Conservation (phyloP, 2,329 filamentous ascomycete species). For the Colletotrichum endophyticum region DNA sequence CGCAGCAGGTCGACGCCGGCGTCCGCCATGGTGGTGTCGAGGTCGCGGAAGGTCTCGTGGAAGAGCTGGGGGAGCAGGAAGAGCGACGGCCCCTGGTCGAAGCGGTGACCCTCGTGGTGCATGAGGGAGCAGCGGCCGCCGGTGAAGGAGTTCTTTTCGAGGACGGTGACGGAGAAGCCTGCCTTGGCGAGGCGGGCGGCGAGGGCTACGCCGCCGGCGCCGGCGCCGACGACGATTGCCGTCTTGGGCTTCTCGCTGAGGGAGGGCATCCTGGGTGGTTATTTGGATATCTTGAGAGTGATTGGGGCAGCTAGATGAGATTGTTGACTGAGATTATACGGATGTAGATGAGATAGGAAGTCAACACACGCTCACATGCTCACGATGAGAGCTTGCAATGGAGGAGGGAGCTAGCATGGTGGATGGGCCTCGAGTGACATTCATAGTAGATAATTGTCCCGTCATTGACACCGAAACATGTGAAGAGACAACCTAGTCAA, state of each 20-base stretch:
- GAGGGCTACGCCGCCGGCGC: conserved; percentile 73
- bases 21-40: conserved; percentile 67
- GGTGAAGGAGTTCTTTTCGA: conserved; percentile 79
- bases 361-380: not conserved
- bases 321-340: not conserved
- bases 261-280: not conserved
- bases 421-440: not conserved
- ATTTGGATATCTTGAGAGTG: not conserved
- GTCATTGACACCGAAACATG: not conserved
- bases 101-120: conserved; percentile 65
- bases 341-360: not conserved
- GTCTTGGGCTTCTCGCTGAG: conserved; percentile 32
- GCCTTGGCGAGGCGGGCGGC: conserved; percentile 74
- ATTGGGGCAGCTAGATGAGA: not conserved
- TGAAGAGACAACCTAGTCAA: conserved; percentile 1
- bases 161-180: conserved; percentile 73
- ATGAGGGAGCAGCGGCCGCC: conserved; percentile 75
- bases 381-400: not conserved
- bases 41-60: conserved; percentile 70
- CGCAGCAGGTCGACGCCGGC: conserved; percentile 73
- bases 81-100: conserved; percentile 79
- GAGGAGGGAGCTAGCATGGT: rapidly evolving
- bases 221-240: conserved; percentile 50
- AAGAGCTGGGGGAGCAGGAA: conserved; percentile 76
- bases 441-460: conserved; percentile 6